A percentile compares a stretch with the other conserved stretches of the same genome.
These are phyloP conservation scores for Myriosclerotinia curreyana DNA, from an alignment of 2,329 filamentous ascomycete species.

Conservation along the genomic window DNA sequence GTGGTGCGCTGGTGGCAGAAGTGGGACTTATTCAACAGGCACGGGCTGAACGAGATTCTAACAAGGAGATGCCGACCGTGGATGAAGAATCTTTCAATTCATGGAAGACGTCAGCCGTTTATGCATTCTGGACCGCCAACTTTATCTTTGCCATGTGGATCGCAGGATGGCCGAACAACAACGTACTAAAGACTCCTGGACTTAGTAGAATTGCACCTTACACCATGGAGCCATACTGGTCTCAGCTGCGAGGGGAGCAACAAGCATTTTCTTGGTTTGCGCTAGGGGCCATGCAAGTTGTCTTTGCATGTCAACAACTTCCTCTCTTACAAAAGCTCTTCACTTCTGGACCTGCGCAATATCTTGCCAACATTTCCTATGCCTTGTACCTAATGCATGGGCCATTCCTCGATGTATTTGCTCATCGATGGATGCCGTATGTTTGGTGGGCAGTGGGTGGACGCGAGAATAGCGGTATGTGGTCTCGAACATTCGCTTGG, in stretches of 20 bases:
- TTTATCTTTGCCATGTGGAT: slow-evolving; percentile 34
- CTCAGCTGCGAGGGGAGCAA: slow-evolving; percentile 27
- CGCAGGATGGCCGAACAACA: slow-evolving; percentile 36
- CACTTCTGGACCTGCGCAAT: slow-evolving; percentile 49
- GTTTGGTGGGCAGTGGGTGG: slow-evolving; percentile 27
- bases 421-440: slow-evolving; percentile 32
- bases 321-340: slow-evolving; percentile 45
- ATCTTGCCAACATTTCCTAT: slow-evolving; percentile 55
- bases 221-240: slow-evolving; percentile 33
- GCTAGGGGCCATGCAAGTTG: slow-evolving; percentile 37
- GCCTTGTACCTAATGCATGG: slow-evolving; percentile 58
- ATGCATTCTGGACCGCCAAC: slow-evolving; percentile 35
- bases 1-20: slow-evolving; percentile 48
- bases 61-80: slow-evolving; percentile 3
- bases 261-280: slow-evolving; percentile 33
- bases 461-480: slow-evolving; percentile 26
- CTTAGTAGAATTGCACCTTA: slow-evolving; percentile 30
- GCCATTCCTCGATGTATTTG: slow-evolving; percentile 43
- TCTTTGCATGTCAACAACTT: slow-evolving; percentile 40
- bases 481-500: slow-evolving; percentile 38
- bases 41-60: slow-evolving; percentile 24
- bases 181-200: slow-evolving; percentile 31
- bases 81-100: slow-evolving; percentile 6
- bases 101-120: slow-evolving; percentile 11
- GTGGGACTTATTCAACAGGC: slow-evolving; percentile 41